Evolutionary conservation across 208 protist genomes (phyloP).

Genomic region (Crithidia brevicula): DNA sequence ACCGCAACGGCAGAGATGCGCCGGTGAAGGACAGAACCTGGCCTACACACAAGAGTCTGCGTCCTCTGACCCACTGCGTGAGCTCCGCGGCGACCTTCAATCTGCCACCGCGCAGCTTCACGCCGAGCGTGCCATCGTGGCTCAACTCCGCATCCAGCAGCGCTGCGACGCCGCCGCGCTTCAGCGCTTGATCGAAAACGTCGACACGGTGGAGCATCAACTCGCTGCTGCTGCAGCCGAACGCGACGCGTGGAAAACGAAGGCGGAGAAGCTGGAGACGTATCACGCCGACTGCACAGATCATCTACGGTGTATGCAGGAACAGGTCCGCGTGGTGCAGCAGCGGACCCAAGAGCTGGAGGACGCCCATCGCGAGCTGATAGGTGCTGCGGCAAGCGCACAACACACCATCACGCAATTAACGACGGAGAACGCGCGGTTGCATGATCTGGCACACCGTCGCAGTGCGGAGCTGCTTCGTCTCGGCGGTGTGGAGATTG

Average conservation of each 20-base stretch:
- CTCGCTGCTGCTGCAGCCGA: slow-evolving; percentile 22
- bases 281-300: slow-evolving; percentile 8
- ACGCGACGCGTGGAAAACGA: slow-evolving; percentile 29
- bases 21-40: too few species aligned
- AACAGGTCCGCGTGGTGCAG: slow-evolving; percentile 19
- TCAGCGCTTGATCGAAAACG: slow-evolving; percentile 14
- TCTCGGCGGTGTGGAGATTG: slow-evolving; percentile 20
- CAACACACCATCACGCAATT: slow-evolving; percentile 17
- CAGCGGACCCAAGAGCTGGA: slow-evolving; percentile 4
- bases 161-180: slow-evolving; percentile 24
- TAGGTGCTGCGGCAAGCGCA: slow-evolving; percentile 7
- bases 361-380: slow-evolving; percentile 5
- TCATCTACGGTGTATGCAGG: slow-evolving; percentile 5
- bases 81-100: slow-evolving; percentile 25
- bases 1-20: too few species aligned
- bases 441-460: slow-evolving; percentile 4
- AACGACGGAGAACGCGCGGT: slow-evolving; percentile 22
- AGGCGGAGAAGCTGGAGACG: slow-evolving; percentile 3
- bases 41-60: background rate
- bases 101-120: slow-evolving; percentile 32
- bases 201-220: slow-evolving; percentile 15
- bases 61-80: background rate
- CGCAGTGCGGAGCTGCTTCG: slow-evolving; percentile 20
- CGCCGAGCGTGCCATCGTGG: slow-evolving; percentile 13
- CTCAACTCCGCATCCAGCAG: slow-evolving; percentile 36